A percentile compares a stretch with the other conserved stretches of the same genome.
phyloP scores from a whole-genome alignment of 345 rosid species.

The Fremontodendron californicum region DNA sequence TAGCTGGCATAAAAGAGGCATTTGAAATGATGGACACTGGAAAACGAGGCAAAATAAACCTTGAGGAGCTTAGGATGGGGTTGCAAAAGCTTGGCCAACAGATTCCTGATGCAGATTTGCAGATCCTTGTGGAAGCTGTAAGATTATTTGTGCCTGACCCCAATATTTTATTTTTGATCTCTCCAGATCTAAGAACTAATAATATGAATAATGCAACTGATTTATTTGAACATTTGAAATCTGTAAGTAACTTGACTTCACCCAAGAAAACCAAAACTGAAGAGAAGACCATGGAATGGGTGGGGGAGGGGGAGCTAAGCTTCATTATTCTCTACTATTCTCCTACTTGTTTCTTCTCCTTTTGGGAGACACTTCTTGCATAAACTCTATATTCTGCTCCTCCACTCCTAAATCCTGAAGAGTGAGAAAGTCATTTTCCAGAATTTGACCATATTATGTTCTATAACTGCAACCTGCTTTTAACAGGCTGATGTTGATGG shows the following conservation, averaged over 20 bases:
- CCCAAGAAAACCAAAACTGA: too few species aligned
- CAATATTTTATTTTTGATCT: neutral
- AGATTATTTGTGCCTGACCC: constrained; percentile 25
- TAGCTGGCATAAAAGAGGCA: constrained; percentile 87
- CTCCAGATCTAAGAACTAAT: neutral
- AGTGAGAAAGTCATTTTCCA: neutral
- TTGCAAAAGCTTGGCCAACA: constrained; percentile 79
- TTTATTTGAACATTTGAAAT: neutral
- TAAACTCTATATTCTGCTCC: neutral
- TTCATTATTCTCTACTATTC: neutral
- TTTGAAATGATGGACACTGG: constrained; percentile 75
- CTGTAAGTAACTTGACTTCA: too few species aligned
- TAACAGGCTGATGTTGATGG: constrained; percentile 87
- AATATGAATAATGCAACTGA: neutral
- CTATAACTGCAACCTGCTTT: constrained; percentile 7
- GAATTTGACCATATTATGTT: neutral
- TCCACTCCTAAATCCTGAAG: neutral
- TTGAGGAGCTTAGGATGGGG: constrained; percentile 73
- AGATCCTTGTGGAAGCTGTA: constrained; percentile 88
- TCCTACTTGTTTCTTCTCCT: neutral
- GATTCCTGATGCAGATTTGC: constrained; percentile 74
- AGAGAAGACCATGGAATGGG: too few species aligned
- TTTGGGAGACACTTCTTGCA: neutral
- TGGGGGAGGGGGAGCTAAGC: neutral
- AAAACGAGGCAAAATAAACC: constrained; percentile 70